Percentiles rank a stretch among this genome's conserved stretches.
phyloP scores from a whole-genome alignment of 2,329 filamentous ascomycete genomes.

The Furcasterigmium sp. region DNA sequence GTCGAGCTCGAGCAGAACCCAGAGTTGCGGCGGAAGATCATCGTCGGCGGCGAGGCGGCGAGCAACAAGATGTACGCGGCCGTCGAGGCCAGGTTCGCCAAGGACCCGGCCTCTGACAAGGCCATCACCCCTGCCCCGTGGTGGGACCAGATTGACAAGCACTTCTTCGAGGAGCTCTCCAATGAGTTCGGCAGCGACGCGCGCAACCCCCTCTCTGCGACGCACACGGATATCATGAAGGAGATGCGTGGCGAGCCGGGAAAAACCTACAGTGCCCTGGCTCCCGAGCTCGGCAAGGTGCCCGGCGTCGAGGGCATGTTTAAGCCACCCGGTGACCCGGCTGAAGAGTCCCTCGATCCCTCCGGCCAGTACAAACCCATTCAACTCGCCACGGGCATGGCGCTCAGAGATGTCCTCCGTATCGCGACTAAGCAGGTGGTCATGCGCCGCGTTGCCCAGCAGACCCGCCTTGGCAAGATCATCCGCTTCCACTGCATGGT shows the following conservation, averaged over 20 bases:
- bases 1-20: constrained; percentile 32
- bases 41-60: constrained; percentile 18
- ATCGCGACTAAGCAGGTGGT: constrained; percentile 71
- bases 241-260: constrained; percentile 18
- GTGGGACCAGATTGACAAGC: constrained; percentile 14
- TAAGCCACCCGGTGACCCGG: constrained; percentile 41
- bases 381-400: constrained; percentile 51
- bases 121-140: neutral
- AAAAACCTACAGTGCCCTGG: constrained; percentile 33
- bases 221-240: constrained; percentile 25
- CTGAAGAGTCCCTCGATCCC: constrained; percentile 45
- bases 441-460: constrained; percentile 72
- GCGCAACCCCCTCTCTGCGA: constrained; percentile 18
- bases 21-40: constrained; percentile 30
- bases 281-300: constrained; percentile 46
- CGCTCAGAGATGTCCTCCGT: constrained; percentile 41
- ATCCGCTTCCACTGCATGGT: constrained; percentile 68
- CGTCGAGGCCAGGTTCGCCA: neutral
- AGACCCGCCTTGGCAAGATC: constrained; percentile 95
- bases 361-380: constrained; percentile 44
- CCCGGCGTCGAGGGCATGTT: constrained; percentile 47
- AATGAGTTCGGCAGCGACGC: constrained; percentile 16
- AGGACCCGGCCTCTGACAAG: constrained; percentile 11
- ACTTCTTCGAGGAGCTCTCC: constrained; percentile 18
- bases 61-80: constrained; percentile 3